These are phyloP conservation scores for Metarhizium brunneum DNA, from an alignment of 2,329 filamentous ascomycete species.

Conservation along the genomic window DNA sequence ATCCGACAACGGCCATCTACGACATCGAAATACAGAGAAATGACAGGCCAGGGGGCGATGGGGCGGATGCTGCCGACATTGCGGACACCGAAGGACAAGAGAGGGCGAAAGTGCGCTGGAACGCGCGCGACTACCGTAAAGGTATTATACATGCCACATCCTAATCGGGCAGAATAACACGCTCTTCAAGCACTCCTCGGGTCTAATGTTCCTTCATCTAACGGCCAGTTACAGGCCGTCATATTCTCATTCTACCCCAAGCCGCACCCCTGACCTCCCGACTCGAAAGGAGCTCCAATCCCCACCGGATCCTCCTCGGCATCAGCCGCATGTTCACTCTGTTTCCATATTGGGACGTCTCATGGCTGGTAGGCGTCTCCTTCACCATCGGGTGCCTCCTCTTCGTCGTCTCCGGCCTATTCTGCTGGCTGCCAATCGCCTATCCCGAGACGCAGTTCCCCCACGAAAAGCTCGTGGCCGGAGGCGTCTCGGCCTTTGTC, in stretches of 20 bases:
- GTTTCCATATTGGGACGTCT: slow-evolving; percentile 15
- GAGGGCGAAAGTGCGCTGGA: slow-evolving; percentile 9
- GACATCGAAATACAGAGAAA: slow-evolving; percentile 9
- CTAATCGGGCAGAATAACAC: not conserved
- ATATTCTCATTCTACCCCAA: slow-evolving; percentile 8
- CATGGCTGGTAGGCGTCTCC: slow-evolving; percentile 11
- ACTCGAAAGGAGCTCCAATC: slow-evolving; percentile 1
- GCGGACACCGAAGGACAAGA: slow-evolving; percentile 1
- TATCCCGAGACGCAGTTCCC: slow-evolving; percentile 40
- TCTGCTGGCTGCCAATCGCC: slow-evolving; percentile 51
- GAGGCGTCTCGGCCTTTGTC: slow-evolving; percentile 48
- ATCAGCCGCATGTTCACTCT: slow-evolving; percentile 12
- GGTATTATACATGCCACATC: not conserved
- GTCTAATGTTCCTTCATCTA: not conserved
- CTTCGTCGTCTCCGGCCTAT: slow-evolving; percentile 26
- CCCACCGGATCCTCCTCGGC: slow-evolving; percentile 5
- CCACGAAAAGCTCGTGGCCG: slow-evolving; percentile 23
- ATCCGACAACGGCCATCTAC: slow-evolving; percentile 10
- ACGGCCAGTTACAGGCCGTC: slow-evolving; percentile 3
- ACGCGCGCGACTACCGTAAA: slow-evolving; percentile 9
- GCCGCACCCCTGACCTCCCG: slow-evolving; percentile 8
- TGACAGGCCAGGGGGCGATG: not conserved
- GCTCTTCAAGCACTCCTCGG: not conserved
- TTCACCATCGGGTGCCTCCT: slow-evolving; percentile 13
- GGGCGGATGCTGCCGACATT: not conserved